Base-by-base conservation (phyloP, 2,329 filamentous ascomycete species). In the Allantophomopsis lycopodina region DNA sequence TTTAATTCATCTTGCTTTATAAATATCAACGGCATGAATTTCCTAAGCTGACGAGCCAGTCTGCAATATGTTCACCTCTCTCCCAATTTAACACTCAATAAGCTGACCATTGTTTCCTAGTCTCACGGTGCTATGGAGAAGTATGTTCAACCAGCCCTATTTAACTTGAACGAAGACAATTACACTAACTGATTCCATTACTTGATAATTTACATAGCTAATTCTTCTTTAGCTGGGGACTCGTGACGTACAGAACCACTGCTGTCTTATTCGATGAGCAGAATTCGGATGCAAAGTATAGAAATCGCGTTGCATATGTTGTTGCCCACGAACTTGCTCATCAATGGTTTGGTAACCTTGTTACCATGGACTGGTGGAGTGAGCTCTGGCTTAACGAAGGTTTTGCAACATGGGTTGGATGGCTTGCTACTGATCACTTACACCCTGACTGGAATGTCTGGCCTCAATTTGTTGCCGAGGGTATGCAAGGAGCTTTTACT, bases 401-500 rank as follows among this genome's bases (percentile, higher is more conserved):
- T 11, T 98, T 98, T 56, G 91, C 91, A 33, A 98, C 91, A 3
- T 96, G 89, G 89, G 89, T 95, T 34, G 91, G 89, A 39, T 98
- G 89, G 89, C 43, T 55, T 23, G 52, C 51, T 8, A 77, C 88
- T 42, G 85, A 96, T 56, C 74, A 93, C 56, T 76, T 96, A 40
- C 85, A 96, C 60, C 91, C 91, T 3, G 89, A 95, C 49, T 96
- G 91, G 89, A 80, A 96, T 52, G 83, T 96, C 23, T 98, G 91
- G 91, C 81, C 84, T 42, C 88, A 95, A 63, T 98, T 95, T 63
- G 85, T 96, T 53, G 86, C 86, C 63, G 91, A 96, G 66, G 83
- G 83, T 52, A 84, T 94, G 66, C 86, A 94, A 71, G 78, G 77
- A 66, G 89, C 89, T 42, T 93, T 95, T 60, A 73, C 79, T 48